phyloP scores from a whole-genome alignment of 352 stramenopile species.

The Globisporangium megalacanthum region DNA sequence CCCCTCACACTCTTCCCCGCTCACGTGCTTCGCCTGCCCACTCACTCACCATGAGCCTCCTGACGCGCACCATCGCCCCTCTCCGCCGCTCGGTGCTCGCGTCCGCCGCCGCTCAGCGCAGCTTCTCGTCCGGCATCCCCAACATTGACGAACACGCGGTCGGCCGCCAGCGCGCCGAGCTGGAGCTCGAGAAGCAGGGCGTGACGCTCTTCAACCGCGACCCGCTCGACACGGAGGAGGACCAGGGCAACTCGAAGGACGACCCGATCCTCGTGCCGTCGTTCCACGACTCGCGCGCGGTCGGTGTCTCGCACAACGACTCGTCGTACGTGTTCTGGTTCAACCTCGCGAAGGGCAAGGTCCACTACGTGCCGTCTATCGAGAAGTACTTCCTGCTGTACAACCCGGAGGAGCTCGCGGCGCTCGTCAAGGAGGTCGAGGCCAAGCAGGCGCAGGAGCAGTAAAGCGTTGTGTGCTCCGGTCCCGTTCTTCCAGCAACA shows the following conservation, averaged over 20 bases:
- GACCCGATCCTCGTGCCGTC: slow-evolving; percentile 84
- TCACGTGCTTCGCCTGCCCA: background rate
- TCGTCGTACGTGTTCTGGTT: slow-evolving; percentile 88
- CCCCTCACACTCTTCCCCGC: background rate
- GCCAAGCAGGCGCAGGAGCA: slow-evolving; percentile 49
- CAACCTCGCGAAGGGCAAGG: slow-evolving; percentile 82
- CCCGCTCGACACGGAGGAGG: slow-evolving; percentile 79
- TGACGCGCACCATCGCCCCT: slow-evolving; percentile 46
- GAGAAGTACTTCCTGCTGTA: slow-evolving; percentile 90
- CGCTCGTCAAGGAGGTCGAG: slow-evolving; percentile 82
- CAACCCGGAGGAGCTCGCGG: slow-evolving; percentile 80
- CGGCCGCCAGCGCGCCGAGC: slow-evolving; percentile 68
- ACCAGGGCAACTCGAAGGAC: slow-evolving; percentile 86
- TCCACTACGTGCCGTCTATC: slow-evolving; percentile 81
- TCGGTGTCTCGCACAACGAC: slow-evolving; percentile 87
- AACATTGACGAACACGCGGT: slow-evolving; percentile 79
- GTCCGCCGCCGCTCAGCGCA: slow-evolving; percentile 27
- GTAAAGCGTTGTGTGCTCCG: background rate
- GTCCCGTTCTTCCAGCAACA: background rate
- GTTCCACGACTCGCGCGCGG: slow-evolving; percentile 63
- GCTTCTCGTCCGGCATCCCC: slow-evolving; percentile 62
- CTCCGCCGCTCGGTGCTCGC: slow-evolving; percentile 31
- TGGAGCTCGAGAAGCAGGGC: slow-evolving; percentile 67
- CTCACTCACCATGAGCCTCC: slow-evolving; percentile 30
- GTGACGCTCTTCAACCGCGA: slow-evolving; percentile 76